Evolutionary conservation across 257 asterid genomes (phyloP).

Genomic region (Nicotiana knightiana): DNA sequence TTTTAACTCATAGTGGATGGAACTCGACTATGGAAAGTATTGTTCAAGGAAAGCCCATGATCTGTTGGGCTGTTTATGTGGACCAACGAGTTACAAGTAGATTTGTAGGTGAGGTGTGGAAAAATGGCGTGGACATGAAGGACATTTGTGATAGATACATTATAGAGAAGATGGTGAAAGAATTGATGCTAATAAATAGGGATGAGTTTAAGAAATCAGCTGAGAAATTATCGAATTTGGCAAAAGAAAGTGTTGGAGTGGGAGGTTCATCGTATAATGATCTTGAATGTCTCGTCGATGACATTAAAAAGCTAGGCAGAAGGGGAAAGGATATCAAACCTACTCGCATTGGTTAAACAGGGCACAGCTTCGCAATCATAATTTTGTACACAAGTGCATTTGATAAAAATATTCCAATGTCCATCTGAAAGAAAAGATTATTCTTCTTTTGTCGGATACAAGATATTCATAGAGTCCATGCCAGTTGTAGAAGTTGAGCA

Average conservation of each 20-base stretch:
- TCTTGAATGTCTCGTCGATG: conserved; percentile 19
- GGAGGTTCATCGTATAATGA: conserved; percentile 39
- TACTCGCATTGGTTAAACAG: not conserved
- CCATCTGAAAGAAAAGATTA: not conserved
- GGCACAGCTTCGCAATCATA: not conserved
- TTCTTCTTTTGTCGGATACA: no score
- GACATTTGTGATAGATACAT: conserved; percentile 35
- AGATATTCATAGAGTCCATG: no score
- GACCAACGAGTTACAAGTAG: conserved; percentile 46
- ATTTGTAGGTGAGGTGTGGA: conserved; percentile 52
- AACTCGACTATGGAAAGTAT: conserved; percentile 30
- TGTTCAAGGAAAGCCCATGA: conserved; percentile 28
- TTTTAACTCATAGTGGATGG: conserved; percentile 33
- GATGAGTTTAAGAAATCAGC: conserved; percentile 32
- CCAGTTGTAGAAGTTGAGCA: not conserved
- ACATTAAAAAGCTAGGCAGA: not conserved
- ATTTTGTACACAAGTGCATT: not conserved
- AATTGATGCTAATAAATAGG: conserved; percentile 33
- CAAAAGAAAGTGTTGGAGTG: conserved; percentile 24
- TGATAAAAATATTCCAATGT: no score
- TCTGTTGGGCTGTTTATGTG: conserved; percentile 26
- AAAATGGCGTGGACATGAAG: conserved; percentile 52
- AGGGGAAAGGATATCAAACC: not conserved
- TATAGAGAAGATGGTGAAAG: conserved; percentile 34
- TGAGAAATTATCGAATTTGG: conserved; percentile 19